phyloP scores from a whole-genome alignment of 441 rosid genomes.

The Corymbia citriodora region DNA sequence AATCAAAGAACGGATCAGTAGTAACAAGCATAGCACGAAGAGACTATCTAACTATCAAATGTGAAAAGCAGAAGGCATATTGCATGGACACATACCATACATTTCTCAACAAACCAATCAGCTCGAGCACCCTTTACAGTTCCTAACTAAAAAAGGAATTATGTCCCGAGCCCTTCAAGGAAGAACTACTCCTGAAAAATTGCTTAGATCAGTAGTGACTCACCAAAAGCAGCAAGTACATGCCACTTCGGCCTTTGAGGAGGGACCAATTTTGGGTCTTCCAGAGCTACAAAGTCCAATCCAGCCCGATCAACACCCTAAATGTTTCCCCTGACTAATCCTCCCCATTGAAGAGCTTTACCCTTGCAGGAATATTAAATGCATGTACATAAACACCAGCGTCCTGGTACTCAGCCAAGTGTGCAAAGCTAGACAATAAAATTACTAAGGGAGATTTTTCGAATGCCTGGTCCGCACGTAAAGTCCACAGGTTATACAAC shows the following conservation, averaged over 20 bases:
- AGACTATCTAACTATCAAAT: neutral
- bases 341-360: slow-evolving; percentile 94
- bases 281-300: slow-evolving; percentile 55
- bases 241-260: slow-evolving; percentile 66
- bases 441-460: neutral
- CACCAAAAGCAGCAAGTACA: slow-evolving; percentile 86
- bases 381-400: neutral
- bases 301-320: slow-evolving; percentile 52
- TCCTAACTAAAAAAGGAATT: slow-evolving; percentile 33
- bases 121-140: slow-evolving; percentile 86
- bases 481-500: neutral
- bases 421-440: neutral
- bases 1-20: neutral
- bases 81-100: slow-evolving; percentile 46
- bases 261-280: slow-evolving; percentile 39
- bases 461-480: neutral
- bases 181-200: neutral
- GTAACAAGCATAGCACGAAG: neutral
- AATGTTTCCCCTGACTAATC: slow-evolving; percentile 59
- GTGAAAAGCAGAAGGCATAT: neutral
- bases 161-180: neutral
- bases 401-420: neutral
- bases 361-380: slow-evolving; percentile 36
- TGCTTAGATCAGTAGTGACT: neutral
- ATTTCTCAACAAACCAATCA: slow-evolving; percentile 92